Base-by-base conservation (phyloP, 140 eudicot species). In the Oenanthe javanica region DNA sequence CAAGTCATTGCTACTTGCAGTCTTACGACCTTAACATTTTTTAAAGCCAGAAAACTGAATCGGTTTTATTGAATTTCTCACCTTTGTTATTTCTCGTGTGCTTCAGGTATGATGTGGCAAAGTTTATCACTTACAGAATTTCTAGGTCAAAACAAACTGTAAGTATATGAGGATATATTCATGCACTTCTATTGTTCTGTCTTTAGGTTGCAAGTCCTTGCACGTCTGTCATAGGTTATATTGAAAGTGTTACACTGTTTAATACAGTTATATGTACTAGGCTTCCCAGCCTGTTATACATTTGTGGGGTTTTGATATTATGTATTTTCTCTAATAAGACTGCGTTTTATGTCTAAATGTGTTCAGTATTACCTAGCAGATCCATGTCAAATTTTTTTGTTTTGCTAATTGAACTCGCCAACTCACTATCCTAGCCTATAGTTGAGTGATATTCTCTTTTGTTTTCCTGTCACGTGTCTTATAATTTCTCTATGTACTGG, bases 81-180 rank as follows among this genome's bases (percentile, higher is more conserved):
- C 78, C 78, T 48, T 75, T 48, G 6, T 25, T 74, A 0, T 14
- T 16, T 66, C 55, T 23, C 55, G 15, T 69, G 76, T n/a, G 82
- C 57, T 71, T 46, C 87, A 94, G 98, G 98, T 94, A 94, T 16
- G 98, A 94, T 72, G 96, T 94, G 27, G 97, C 90, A 25, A 82
- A 81, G 80, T 90, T 94, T 79, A 78, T 92, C 36, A 82, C 94
- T 67, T 92, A 90, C 86, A 85, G 98, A 86, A 75, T 77, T 86
- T 84, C 79, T 79, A 82, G 72, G 63, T 90, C 97, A 21, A 88
- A 91, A 63, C 96, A 84, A 80, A 79, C 88, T 82, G 98, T 94
- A 93, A 92, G 98, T 86, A 76, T 43, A 38, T 79, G 45, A 69
- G 25, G 16, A 48, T 21, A n/a, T 9, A n/a, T 9, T 25, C 50